Percentiles rank a stretch among this genome's conserved stretches.
These are phyloP conservation scores for Bipolaris zeicola DNA, from an alignment of 2,329 filamentous ascomycete species.

Conservation along the genomic window DNA sequence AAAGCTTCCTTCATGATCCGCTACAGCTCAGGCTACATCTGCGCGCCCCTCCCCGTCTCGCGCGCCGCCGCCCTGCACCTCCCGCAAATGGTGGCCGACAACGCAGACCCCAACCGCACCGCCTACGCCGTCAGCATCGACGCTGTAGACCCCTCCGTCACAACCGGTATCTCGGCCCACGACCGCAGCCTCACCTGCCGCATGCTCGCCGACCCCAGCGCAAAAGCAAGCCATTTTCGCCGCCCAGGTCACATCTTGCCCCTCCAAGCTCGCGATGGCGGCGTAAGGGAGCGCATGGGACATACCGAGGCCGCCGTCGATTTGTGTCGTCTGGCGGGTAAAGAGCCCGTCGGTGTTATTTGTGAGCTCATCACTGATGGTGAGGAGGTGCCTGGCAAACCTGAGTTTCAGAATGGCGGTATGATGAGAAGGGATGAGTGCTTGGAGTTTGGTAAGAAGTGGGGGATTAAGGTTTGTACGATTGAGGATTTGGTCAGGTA, in stretches of 20 bases:
- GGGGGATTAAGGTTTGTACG: constrained; percentile 91
- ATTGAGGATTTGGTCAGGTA: constrained; percentile 88
- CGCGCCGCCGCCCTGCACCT: constrained; percentile 75
- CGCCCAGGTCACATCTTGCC: constrained; percentile 91
- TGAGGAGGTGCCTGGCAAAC: constrained; percentile 69
- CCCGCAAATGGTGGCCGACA: constrained; percentile 85
- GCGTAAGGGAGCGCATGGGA: constrained; percentile 77
- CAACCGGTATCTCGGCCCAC: constrained; percentile 88
- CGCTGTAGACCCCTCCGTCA: constrained; percentile 66
- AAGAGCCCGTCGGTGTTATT: constrained; percentile 75
- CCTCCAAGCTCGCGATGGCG: constrained; percentile 76
- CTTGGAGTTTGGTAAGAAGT: constrained; percentile 83
- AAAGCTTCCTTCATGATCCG: constrained; percentile 98
- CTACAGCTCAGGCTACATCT: constrained; percentile 86
- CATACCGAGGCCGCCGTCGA: constrained; percentile 96
- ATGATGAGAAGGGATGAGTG: constrained; percentile 94
- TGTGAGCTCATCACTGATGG: constrained; percentile 92
- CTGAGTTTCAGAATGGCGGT: constrained; percentile 69
- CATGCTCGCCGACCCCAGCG: constrained; percentile 69
- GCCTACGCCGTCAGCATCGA: constrained; percentile 94
- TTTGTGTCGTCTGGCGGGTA: constrained; percentile 84
- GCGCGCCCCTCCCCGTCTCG: constrained; percentile 76
- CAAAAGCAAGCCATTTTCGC: constrained; percentile 67
- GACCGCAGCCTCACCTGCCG: constrained; percentile 85
- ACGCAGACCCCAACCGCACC: constrained; percentile 80